Conservation (phyloP, 176 grass and related monocot genomes). For the Dendrocalamus sinicus region DNA sequence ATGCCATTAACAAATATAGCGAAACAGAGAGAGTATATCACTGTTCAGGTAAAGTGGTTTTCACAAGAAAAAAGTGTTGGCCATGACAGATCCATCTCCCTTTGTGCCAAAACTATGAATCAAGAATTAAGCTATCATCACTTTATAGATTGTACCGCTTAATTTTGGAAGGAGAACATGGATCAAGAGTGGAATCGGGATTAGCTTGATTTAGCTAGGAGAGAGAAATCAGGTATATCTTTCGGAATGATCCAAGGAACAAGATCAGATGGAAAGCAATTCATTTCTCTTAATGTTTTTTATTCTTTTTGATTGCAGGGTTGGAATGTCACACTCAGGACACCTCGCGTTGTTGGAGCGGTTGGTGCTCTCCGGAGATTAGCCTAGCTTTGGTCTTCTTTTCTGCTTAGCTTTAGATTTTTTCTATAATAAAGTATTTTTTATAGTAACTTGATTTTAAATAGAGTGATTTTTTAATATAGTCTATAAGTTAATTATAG, state of each 20-base stretch:
- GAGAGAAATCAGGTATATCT: not conserved
- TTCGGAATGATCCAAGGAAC: slow-evolving; percentile 11
- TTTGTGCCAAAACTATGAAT: not conserved
- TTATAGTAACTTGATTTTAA: too few species aligned
- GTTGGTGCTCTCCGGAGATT: not conserved
- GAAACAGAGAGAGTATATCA: too few species aligned
- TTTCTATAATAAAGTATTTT: too few species aligned
- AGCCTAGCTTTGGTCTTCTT: too few species aligned
- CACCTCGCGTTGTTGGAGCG: not conserved
- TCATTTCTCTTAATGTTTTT: not conserved
- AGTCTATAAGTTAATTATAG: too few species aligned
- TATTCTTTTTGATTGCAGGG: not conserved
- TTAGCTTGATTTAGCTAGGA: not conserved
- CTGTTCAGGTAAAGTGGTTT: too few species aligned
- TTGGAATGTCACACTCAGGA: not conserved
- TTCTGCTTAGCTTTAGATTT: too few species aligned
- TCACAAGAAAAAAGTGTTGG: not conserved
- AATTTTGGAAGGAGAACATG: slow-evolving; percentile 1
- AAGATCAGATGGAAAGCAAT: slow-evolving; percentile 14
- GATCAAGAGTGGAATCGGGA: slow-evolving; percentile 1
- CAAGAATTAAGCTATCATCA: not conserved
- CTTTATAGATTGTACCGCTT: not conserved
- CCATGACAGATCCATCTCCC: not conserved
- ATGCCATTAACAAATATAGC: too few species aligned
- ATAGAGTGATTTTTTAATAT: too few species aligned